Base-by-base conservation (phyloP, 31 red algal genomes). In the Odonthalia washingtoniensis region DNA sequence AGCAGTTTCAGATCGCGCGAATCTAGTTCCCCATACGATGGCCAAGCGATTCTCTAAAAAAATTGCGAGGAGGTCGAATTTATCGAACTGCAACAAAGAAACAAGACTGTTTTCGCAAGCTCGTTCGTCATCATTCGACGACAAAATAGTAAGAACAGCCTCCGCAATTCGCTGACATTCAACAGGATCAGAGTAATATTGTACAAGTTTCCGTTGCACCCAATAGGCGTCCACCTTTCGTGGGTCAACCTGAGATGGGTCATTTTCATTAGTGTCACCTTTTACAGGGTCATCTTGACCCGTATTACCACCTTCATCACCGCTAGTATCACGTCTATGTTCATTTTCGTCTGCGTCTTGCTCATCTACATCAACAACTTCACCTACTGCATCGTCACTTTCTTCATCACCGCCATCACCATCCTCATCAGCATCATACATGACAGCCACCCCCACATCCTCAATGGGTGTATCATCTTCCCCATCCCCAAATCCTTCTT, bases 101-200 rank as follows among this genome's bases (percentile, higher is more conserved):
- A 88, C 91, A 57, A 97, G 84, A 38, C 78, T 70, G 67, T 94
- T 97, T 87, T 97, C 95, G 45, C 78, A 88, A 31, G 42, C 52
- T 36, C 85, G 85, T 53, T 82, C 85, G 35, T 87, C 28, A 41
- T 83, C 68, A 40, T 78, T 14, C 9, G 66, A 37, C 21, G 37
- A n/a, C 35, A 93, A 49, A 40, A 93, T 46, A 14, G 73, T 39
- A 33, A 97, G 74, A 26, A 93, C 91, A 5, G 80, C 77, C 35
- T 97, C 67, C n/a, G 95, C 85, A 30, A 91, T 21, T 77, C 82
- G 30, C 36, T 87, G 87, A 72, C 87, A 88, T 41, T 82, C 81
- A 9, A 87, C 49, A 78, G 74, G 46, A 61, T 94, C 91, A 21
- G 45, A 39, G 37, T 89, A 91, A 30, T 77, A 75, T 3, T 42